These are phyloP conservation scores for Ettlia oleoabundans DNA, from an alignment of 139 green algal genomes.

Conservation along the genomic window DNA sequence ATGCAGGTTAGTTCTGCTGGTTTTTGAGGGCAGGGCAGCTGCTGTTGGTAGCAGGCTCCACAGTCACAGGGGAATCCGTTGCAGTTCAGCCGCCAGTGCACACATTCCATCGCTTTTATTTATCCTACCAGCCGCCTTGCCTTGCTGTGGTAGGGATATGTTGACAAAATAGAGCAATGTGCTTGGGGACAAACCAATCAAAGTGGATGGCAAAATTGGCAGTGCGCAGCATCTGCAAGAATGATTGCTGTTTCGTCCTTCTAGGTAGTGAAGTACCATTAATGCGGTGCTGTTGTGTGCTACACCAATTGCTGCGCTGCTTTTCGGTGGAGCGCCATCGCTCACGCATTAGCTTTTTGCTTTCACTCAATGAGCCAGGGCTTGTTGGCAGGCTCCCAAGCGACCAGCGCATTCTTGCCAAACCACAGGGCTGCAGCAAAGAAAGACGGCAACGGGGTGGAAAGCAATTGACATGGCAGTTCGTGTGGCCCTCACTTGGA, in stretches of 20 bases:
- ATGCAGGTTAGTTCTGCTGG: too few species aligned
- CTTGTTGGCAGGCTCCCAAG: constrained; percentile 68
- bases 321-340: too few species aligned
- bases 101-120: too few species aligned
- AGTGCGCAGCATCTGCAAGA: background rate
- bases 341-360: background rate
- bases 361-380: constrained; percentile 64
- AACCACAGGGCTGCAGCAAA: constrained; percentile 84
- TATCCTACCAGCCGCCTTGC: too few species aligned
- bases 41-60: too few species aligned
- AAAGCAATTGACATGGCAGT: background rate
- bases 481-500: too few species aligned
- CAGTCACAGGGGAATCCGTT: too few species aligned
- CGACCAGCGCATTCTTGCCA: constrained; percentile 60
- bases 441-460: background rate
- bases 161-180: background rate
- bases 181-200: background rate
- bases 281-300: too few species aligned
- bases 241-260: background rate
- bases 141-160: too few species aligned
- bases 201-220: background rate
- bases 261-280: background rate
- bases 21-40: too few species aligned
- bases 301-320: too few species aligned
- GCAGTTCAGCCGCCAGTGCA: too few species aligned